Evolutionary conservation across 1,284 basidiomycete genomes (phyloP).

Genomic region (Gomphus bonarii): DNA sequence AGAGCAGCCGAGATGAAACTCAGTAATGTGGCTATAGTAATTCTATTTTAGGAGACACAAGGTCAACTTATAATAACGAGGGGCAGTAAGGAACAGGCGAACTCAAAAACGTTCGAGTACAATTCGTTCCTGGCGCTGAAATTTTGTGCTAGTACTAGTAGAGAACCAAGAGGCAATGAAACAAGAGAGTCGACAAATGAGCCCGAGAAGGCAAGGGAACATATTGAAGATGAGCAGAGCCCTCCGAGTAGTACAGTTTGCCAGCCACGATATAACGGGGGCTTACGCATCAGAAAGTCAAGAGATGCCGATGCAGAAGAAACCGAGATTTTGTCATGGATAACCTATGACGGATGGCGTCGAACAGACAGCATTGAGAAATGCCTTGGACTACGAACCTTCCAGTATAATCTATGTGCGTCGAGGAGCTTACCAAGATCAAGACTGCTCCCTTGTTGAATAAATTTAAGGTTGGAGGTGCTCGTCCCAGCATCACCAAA

Average conservation of each 20-base stretch:
- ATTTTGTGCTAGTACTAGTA: constrained; percentile 70
- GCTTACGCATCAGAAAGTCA: constrained; percentile 66
- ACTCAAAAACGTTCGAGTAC: constrained; percentile 83
- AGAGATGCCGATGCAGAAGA: constrained; percentile 68
- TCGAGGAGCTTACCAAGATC: constrained; percentile 73
- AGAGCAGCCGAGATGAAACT: constrained; percentile 78
- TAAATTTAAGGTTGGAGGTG: constrained; percentile 80
- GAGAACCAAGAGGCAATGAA: constrained; percentile 70
- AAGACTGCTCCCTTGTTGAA: constrained; percentile 65
- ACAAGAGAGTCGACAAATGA: constrained; percentile 75
- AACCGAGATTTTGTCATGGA: constrained; percentile 79
- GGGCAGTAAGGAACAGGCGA: constrained; percentile 19
- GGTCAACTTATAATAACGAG: background rate
- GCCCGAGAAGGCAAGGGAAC: constrained; percentile 59
- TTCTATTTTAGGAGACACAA: constrained; percentile 30
- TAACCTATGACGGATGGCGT: constrained; percentile 39
- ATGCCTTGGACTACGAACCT: constrained; percentile 33
- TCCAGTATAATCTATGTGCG: constrained; percentile 76
- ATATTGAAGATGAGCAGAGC: constrained; percentile 75
- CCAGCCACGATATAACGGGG: constrained; percentile 52
- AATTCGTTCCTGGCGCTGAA: constrained; percentile 71
- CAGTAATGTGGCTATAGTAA: constrained; percentile 69
- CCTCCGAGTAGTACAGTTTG: constrained; percentile 71
- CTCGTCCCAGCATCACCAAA: constrained; percentile 79
- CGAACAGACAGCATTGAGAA: background rate